Conservation (phyloP, 1,139 yeast genomes). For the Taphrina communis region DNA sequence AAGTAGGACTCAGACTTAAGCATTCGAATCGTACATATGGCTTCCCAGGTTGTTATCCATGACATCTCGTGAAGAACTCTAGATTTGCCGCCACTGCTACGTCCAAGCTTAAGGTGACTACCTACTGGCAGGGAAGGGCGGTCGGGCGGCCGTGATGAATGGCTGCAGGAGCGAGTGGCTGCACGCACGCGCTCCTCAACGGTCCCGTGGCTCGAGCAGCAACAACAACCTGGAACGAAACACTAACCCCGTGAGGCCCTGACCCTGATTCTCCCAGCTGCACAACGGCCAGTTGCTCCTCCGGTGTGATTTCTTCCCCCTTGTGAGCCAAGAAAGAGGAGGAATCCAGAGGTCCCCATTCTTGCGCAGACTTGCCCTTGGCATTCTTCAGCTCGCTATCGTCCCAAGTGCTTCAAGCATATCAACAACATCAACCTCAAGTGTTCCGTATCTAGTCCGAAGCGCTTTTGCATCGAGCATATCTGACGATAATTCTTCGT, state of each 20-base stretch:
- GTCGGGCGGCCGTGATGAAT: too few relatives aligned
- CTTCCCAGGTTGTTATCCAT: too few relatives aligned
- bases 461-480: too few relatives aligned
- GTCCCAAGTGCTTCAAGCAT: background rate
- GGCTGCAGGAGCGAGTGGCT: background rate
- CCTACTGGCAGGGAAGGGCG: too few relatives aligned
- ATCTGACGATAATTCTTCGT: too few relatives aligned
- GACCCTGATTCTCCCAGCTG: background rate
- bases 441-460: too few relatives aligned
- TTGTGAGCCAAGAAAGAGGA: background rate
- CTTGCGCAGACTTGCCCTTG: background rate
- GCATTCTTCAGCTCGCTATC: background rate
- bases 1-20: too few relatives aligned
- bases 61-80: too few relatives aligned
- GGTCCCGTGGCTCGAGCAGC: background rate
- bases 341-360: background rate
- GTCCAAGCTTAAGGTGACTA: too few relatives aligned
- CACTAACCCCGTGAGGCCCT: constrained; percentile 7
- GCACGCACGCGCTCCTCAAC: background rate
- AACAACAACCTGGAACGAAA: background rate
- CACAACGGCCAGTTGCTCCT: background rate
- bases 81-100: too few relatives aligned
- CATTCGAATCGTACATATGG: too few relatives aligned
- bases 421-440: background rate
- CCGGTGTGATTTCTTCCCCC: background rate